Base-by-base conservation (phyloP, 106 monocot genomes). In the Dioscorea zingiberensis region DNA sequence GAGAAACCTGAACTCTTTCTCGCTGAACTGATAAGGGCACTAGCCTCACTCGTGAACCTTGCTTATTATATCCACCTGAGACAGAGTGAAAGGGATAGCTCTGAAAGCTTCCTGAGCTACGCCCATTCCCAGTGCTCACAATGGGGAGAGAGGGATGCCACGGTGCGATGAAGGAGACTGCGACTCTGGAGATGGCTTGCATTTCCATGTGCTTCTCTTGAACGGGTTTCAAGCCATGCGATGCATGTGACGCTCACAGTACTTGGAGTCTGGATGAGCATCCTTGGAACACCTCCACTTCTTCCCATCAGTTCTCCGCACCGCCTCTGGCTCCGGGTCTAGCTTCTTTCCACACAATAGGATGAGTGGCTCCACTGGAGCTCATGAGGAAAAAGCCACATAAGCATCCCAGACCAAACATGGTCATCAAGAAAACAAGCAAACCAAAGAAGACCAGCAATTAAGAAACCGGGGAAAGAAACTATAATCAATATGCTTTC, bases 151-250 rank as follows among this genome's bases (percentile, higher is more conserved):
- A 38, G 38, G 38, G 74, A 58, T 23, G 68, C 47, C 29, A 71
- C 38, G 9, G 68, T 49, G n/a, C 13, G 78, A 79, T 0, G 71
- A 67, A 6, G 66, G 48, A 2, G 74, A 74, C 59, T 65, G 69
- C 18, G 74, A 66, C 54, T 54, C n/a, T 63, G 28, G 69, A 58
- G 60, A 63, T 69, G 49, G 73, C 29, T 25, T 60, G 70, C 61
- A 66, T 25, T 86, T 87, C 83, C 87, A 87, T 83, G 77, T 70
- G 87, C 83, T 87, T 87, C n/a, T 93, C 93, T 88, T 88, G 93
- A 88, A 88, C 93, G n/a, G 93, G 29, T 84, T 79, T 65, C 85
- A n/a, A 79, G 75, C 93, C n/a, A n/a, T 83, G 1, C 93, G 67
- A 54, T 88, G 85, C 76, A 93, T 83, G 78, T 88, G 88, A 7